Conservation (phyloP, 768 basidiomycete genomes). For the Hygrophorus russula region DNA sequence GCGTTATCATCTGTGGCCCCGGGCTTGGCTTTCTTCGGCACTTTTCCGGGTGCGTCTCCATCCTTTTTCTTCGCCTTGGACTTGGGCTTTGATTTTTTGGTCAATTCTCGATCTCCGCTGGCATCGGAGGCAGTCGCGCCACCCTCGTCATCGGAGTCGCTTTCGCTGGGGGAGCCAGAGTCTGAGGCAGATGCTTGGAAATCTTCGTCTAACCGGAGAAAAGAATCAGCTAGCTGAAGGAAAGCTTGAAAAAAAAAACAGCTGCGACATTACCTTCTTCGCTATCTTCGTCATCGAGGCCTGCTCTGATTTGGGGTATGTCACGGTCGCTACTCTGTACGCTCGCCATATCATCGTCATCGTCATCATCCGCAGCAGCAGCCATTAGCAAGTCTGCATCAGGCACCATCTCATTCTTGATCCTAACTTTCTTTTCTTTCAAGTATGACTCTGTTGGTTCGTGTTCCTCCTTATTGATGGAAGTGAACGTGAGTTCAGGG, state of each 20-base stretch:
- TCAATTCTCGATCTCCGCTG: constrained; percentile 63
- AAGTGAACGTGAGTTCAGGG: constrained; percentile 81
- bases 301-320: constrained; percentile 38
- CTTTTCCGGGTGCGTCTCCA: constrained; percentile 24
- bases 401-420: constrained; percentile 93
- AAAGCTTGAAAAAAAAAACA: not conserved
- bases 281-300: constrained; percentile 60
- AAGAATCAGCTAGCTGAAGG: not conserved
- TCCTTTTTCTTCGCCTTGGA: constrained; percentile 30
- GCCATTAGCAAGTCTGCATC: constrained; percentile 72
- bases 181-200: constrained; percentile 83
- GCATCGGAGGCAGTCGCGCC: constrained; percentile 79
- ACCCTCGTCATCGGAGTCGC: constrained; percentile 52
- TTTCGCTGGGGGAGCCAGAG: constrained; percentile 75
- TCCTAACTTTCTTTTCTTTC: constrained; percentile 80
- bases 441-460: constrained; percentile 78
- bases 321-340: constrained; percentile 65
- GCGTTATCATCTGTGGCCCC: constrained; percentile 16
- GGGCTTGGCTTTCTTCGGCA: constrained; percentile 24
- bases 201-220: constrained; percentile 48
- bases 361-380: constrained; percentile 52
- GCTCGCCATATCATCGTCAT: constrained; percentile 78
- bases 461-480: constrained; percentile 94
- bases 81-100: constrained; percentile 29
- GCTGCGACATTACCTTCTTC: constrained; percentile 43